Evolutionary conservation across 2,329 filamentous ascomycete species (phyloP).

Genomic region (Raffaelea arxii): DNA sequence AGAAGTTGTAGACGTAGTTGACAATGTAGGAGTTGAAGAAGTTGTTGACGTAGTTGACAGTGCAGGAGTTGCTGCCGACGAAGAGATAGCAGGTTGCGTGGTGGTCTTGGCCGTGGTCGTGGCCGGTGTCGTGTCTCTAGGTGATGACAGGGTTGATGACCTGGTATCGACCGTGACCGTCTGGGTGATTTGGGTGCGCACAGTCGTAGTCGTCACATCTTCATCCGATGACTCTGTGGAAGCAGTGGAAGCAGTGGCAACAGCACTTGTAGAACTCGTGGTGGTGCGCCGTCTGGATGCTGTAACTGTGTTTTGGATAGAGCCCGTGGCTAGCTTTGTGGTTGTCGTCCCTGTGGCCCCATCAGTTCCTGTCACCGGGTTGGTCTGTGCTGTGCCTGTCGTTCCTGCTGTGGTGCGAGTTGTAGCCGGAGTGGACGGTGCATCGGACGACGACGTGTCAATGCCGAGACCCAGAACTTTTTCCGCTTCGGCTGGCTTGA

Average conservation of each 20-base stretch:
- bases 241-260: neutral
- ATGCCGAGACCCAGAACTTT: conserved; percentile 37
- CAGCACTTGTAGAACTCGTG: neutral
- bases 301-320: neutral
- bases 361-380: too few relatives aligned
- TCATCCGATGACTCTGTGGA: neutral
- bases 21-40: neutral
- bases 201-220: neutral
- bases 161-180: neutral
- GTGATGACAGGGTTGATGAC: neutral
- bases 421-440: neutral
- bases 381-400: neutral
- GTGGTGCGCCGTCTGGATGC: neutral
- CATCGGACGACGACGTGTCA: neutral
- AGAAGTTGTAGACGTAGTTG: neutral
- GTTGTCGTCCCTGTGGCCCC: neutral
- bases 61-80: neutral
- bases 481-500: conserved; percentile 27
- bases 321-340: neutral
- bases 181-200: neutral
- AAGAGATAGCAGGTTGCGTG: neutral
- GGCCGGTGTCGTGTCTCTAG: neutral
- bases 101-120: neutral
- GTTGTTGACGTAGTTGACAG: neutral
- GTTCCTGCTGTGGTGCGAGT: neutral